Evolutionary conservation across 2,329 filamentous ascomycete species (phyloP).

Genomic region (Scedosporium apiospermum): DNA sequence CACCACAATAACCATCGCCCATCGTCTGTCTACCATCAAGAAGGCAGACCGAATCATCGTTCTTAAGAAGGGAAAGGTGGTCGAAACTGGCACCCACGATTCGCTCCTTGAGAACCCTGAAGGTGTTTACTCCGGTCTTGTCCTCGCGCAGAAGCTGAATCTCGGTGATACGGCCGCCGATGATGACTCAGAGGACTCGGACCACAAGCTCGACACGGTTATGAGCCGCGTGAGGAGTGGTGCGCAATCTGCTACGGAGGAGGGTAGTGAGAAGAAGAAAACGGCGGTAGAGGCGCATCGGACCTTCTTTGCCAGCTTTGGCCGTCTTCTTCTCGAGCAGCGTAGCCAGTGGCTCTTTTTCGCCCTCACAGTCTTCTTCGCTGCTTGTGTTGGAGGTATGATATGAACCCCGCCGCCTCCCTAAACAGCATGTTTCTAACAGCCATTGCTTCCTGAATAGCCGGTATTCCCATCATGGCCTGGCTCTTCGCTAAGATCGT

Average conservation of each 20-base stretch:
- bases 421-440: neutral
- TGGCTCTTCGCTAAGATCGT: constrained; percentile 47
- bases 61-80: constrained; percentile 40
- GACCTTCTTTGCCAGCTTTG: constrained; percentile 43
- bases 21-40: constrained; percentile 65
- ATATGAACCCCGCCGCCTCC: neutral
- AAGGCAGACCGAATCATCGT: constrained; percentile 74
- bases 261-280: constrained; percentile 21
- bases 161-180: constrained; percentile 33
- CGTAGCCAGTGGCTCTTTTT: constrained; percentile 40
- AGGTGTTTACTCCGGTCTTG: constrained; percentile 59
- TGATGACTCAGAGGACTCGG: constrained; percentile 16
- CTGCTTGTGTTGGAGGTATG: constrained; percentile 17
- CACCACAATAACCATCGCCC: constrained; percentile 66
- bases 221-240: constrained; percentile 37
- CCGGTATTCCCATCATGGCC: constrained; percentile 40
- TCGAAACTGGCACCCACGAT: constrained; percentile 69
- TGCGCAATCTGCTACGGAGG: constrained; percentile 21
- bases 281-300: constrained; percentile 22
- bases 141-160: constrained; percentile 51
- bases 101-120: constrained; percentile 50
- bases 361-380: constrained; percentile 35
- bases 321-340: constrained; percentile 48
- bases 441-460: constrained; percentile 22
- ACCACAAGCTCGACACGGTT: constrained; percentile 19